A percentile compares a stretch with the other conserved stretches of the same genome.
Evolutionary conservation across 2,329 filamentous ascomycete genomes (phyloP).

Genomic region (Tolypocladium paradoxum): DNA sequence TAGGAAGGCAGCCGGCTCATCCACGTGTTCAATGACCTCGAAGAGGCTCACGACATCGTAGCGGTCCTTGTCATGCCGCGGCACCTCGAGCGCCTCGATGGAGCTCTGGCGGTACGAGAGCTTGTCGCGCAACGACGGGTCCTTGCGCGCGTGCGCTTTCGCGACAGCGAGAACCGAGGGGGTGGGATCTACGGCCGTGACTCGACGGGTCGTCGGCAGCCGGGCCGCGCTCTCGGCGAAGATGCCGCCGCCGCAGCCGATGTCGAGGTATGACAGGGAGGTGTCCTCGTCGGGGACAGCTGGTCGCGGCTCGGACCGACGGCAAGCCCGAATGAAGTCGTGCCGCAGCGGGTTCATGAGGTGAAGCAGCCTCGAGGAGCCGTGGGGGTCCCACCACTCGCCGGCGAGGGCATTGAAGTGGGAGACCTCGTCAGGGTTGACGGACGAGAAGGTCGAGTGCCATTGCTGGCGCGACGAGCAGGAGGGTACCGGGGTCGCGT

Average conservation of each 20-base stretch:
- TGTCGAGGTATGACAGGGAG: slow-evolving; percentile 65
- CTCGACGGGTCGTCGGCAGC: slow-evolving; percentile 47
- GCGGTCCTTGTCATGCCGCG: slow-evolving; percentile 25
- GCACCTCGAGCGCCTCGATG: slow-evolving; percentile 56
- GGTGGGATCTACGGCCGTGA: slow-evolving; percentile 71
- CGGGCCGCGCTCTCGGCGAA: slow-evolving; percentile 82
- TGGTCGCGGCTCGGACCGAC: slow-evolving; percentile 37
- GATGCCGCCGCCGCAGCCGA: slow-evolving; percentile 93
- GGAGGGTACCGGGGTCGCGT: background rate
- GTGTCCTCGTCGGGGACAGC: slow-evolving; percentile 14
- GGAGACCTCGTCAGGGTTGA: slow-evolving; percentile 80
- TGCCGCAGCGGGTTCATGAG: slow-evolving; percentile 97
- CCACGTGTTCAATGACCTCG: slow-evolving; percentile 91
- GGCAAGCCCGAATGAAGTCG: slow-evolving; percentile 74
- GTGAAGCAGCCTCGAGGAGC: slow-evolving; percentile 82
- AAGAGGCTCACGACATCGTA: slow-evolving; percentile 83
- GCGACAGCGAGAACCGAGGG: slow-evolving; percentile 66
- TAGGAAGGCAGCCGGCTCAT: slow-evolving; percentile 64
- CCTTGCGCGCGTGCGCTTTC: slow-evolving; percentile 59
- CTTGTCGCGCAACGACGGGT: slow-evolving; percentile 54
- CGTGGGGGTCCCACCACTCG: slow-evolving; percentile 95
- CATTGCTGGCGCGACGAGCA: slow-evolving; percentile 1
- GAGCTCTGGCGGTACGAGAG: slow-evolving; percentile 66
- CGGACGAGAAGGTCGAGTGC: slow-evolving; percentile 46
- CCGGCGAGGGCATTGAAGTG: slow-evolving; percentile 92